Conservation (phyloP, 495 filamentous ascomycete species). For the Penicillium ochrochloron region DNA sequence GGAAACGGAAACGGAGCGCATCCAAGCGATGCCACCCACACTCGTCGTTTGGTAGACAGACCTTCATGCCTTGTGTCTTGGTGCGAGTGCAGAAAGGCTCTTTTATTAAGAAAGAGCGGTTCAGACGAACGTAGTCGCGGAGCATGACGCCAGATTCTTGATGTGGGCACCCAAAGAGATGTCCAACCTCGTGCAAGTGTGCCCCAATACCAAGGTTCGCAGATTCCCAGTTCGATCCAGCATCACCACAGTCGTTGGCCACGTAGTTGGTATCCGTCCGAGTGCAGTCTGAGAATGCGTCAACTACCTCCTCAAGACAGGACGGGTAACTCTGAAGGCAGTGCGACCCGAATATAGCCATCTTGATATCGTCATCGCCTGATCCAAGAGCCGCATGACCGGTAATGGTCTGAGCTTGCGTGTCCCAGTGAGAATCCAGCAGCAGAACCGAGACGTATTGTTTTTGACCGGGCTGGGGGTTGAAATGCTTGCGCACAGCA, state of each 20-base stretch:
- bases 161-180: slow-evolving; percentile 85
- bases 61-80: slow-evolving; percentile 73
- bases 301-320: slow-evolving; percentile 81
- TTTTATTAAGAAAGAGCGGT: slow-evolving; percentile 76
- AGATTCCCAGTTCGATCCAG: slow-evolving; percentile 88
- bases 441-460: slow-evolving; percentile 84
- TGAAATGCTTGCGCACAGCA: slow-evolving; percentile 76
- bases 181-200: slow-evolving; percentile 86
- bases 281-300: slow-evolving; percentile 86
- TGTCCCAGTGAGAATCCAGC: slow-evolving; percentile 89
- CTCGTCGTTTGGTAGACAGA: slow-evolving; percentile 75
- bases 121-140: slow-evolving; percentile 79
- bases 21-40: slow-evolving; percentile 90
- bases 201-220: slow-evolving; percentile 91
- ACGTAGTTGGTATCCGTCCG: slow-evolving; percentile 80
- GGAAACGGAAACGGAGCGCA: slow-evolving; percentile 81
- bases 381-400: slow-evolving; percentile 84
- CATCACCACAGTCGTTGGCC: slow-evolving; percentile 82
- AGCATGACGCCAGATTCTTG: slow-evolving; percentile 88
- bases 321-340: slow-evolving; percentile 85
- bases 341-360: slow-evolving; percentile 91
- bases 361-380: slow-evolving; percentile 67
- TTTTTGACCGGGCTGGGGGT: slow-evolving; percentile 72
- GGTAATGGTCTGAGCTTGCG: slow-evolving; percentile 64
- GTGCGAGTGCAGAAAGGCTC: slow-evolving; percentile 86